Conservation (phyloP, 2,329 filamentous ascomycete genomes). For the Tolypocladium nubicola region DNA sequence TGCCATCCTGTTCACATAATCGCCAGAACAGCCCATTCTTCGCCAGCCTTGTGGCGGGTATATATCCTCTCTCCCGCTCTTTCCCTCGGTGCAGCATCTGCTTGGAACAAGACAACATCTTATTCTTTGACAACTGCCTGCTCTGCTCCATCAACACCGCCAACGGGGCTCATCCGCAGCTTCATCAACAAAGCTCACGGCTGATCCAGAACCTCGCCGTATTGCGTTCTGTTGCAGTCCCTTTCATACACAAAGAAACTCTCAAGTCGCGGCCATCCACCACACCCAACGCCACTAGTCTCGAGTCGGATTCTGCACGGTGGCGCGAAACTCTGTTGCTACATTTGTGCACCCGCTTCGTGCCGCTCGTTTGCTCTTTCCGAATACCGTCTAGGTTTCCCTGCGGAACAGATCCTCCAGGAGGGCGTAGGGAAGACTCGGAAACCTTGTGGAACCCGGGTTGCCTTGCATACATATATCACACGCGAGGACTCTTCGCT, state of each 20-base stretch:
- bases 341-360: not conserved
- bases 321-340: not conserved
- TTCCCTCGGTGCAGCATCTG: not conserved
- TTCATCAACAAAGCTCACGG: not conserved
- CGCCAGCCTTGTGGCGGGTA: not conserved
- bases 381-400: not conserved
- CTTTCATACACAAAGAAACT: not conserved
- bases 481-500: not conserved
- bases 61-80: not conserved
- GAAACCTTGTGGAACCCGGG: not conserved
- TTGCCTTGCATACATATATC: not conserved
- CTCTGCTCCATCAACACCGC: not conserved
- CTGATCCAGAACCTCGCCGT: not conserved
- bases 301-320: not conserved
- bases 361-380: not conserved
- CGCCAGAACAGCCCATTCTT: not conserved
- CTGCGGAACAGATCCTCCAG: not conserved
- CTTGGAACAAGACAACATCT: not conserved
- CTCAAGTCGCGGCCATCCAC: not conserved
- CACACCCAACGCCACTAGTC: not conserved
- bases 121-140: not conserved
- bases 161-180: not conserved
- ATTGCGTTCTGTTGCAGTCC: not conserved
- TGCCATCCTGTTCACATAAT: not conserved
- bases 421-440: not conserved